Evolutionary conservation across 768 basidiomycete genomes (phyloP).

Genomic region (Agaricus sinodeliciosus): DNA sequence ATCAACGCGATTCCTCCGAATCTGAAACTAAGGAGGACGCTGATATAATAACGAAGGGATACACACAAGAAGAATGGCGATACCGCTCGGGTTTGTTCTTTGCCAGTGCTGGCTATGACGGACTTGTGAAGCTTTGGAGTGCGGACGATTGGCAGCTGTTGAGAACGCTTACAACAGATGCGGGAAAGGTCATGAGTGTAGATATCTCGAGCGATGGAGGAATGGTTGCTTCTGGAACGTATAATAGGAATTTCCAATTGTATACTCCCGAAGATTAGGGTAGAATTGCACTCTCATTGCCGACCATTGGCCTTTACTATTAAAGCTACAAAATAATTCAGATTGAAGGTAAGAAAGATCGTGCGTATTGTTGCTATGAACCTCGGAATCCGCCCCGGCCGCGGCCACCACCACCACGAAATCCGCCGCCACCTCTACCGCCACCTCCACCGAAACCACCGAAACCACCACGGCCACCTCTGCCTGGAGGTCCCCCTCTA

Average conservation of each 20-base stretch:
- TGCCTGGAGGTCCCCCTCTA: slow-evolving; percentile 29
- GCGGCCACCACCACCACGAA: slow-evolving; percentile 36
- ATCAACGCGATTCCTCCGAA: slow-evolving; percentile 27
- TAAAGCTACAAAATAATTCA: slow-evolving; percentile 2
- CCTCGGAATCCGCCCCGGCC: slow-evolving; percentile 42
- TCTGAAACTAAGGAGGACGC: slow-evolving; percentile 19
- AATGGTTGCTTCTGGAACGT: slow-evolving; percentile 84
- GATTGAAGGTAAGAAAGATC: background rate
- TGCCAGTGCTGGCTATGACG: slow-evolving; percentile 91
- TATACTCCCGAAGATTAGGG: slow-evolving; percentile 71
- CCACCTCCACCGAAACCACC: slow-evolving; percentile 30
- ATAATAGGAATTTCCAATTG: slow-evolving; percentile 91
- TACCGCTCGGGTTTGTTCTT: slow-evolving; percentile 90
- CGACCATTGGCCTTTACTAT: background rate
- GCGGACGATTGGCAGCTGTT: slow-evolving; percentile 97
- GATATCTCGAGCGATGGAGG: slow-evolving; percentile 82
- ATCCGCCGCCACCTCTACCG: slow-evolving; percentile 34
- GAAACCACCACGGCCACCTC: slow-evolving; percentile 36
- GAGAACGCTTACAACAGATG: slow-evolving; percentile 83
- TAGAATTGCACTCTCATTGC: slow-evolving; percentile 15
- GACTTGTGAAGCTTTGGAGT: slow-evolving; percentile 92
- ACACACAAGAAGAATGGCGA: slow-evolving; percentile 57
- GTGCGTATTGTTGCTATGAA: slow-evolving; percentile 23
- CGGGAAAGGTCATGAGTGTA: slow-evolving; percentile 98
- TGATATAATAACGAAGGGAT: slow-evolving; percentile 17